These are phyloP conservation scores for Colletotrichum chlorophyti DNA, from an alignment of 2,329 filamentous ascomycete species.

Conservation along the genomic window DNA sequence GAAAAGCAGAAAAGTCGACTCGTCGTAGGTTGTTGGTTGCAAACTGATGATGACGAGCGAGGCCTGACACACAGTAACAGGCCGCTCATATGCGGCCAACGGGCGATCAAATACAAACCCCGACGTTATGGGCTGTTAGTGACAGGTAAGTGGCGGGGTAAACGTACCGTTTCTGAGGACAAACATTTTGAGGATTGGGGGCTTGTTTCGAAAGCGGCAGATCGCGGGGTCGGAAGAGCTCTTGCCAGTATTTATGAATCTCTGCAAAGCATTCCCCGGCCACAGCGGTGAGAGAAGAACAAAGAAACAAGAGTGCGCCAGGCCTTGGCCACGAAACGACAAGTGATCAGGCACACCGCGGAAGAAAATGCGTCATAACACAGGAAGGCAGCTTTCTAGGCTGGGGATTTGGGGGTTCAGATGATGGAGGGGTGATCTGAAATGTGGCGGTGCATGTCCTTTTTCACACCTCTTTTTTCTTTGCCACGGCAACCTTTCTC, in stretches of 20 bases:
- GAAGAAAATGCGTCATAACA: slow-evolving; percentile 39
- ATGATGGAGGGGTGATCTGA: slow-evolving; percentile 26
- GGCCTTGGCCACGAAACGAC: slow-evolving; percentile 24
- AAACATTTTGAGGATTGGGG: slow-evolving; percentile 40
- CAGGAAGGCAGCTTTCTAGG: slow-evolving; percentile 27
- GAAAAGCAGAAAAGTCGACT: slow-evolving; percentile 1
- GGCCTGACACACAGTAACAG: slow-evolving; percentile 1
- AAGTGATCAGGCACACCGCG: slow-evolving; percentile 22
- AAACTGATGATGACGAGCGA: slow-evolving; percentile 1
- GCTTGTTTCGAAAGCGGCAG: slow-evolving; percentile 9
- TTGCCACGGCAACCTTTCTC: slow-evolving; percentile 22
- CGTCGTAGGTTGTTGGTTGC: not conserved
- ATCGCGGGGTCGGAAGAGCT: slow-evolving; percentile 8
- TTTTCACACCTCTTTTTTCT: slow-evolving; percentile 14
- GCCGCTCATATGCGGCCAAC: not conserved
- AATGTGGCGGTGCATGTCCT: slow-evolving; percentile 34
- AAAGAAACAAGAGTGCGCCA: slow-evolving; percentile 11
- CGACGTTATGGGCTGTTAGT: not conserved
- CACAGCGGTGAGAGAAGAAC: slow-evolving; percentile 2
- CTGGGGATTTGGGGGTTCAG: slow-evolving; percentile 9
- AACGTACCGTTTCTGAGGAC: slow-evolving; percentile 47
- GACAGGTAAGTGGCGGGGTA: slow-evolving; percentile 19
- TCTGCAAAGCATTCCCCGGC: slow-evolving; percentile 18
- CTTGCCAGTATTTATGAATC: slow-evolving; percentile 17
- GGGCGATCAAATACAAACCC: not conserved